Conservation (phyloP, 352 stramenopile species). For the Globisporangium sylvaticum region DNA sequence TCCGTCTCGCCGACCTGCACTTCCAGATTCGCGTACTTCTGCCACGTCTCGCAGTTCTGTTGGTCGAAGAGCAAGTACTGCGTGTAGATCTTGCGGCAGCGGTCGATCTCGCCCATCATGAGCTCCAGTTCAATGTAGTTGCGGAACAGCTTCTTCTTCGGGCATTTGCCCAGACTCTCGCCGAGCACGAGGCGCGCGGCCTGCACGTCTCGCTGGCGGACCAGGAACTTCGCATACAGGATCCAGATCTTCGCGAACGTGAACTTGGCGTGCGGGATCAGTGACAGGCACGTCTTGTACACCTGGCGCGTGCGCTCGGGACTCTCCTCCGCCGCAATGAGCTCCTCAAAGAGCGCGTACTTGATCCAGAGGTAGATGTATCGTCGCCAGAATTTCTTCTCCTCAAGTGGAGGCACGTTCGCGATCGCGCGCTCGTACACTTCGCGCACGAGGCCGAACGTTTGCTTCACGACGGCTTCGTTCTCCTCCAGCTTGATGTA, state of each 20-base stretch:
- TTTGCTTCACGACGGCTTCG: constrained; percentile 52
- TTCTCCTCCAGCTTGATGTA: constrained; percentile 97
- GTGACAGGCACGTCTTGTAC: constrained; percentile 91
- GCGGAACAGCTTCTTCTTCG: constrained; percentile 90
- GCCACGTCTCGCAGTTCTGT: constrained; percentile 93
- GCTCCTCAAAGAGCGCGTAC: constrained; percentile 97
- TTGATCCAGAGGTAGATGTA: constrained; percentile 99
- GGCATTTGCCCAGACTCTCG: constrained; percentile 92
- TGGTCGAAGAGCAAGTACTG: constrained; percentile 81
- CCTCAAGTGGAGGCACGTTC: constrained; percentile 90
- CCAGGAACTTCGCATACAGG: constrained; percentile 95
- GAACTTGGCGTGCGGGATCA: constrained; percentile 95
- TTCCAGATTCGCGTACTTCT: constrained; percentile 96
- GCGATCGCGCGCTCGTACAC: constrained; percentile 95
- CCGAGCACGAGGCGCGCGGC: constrained; percentile 91
- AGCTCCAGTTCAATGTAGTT: constrained; percentile 95
- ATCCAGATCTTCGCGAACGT: constrained; percentile 99
- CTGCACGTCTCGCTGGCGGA: constrained; percentile 92
- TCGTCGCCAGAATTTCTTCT: constrained; percentile 97
- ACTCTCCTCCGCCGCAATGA: constrained; percentile 66
- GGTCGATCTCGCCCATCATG: constrained; percentile 97
- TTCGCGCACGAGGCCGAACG: constrained; percentile 81
- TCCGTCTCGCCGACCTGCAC: constrained; percentile 93
- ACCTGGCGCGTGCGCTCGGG: constrained; percentile 87
- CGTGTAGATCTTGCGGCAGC: constrained; percentile 89